Conservation (phyloP, 2,329 filamentous ascomycete genomes). For the Cytospora schulzeri region DNA sequence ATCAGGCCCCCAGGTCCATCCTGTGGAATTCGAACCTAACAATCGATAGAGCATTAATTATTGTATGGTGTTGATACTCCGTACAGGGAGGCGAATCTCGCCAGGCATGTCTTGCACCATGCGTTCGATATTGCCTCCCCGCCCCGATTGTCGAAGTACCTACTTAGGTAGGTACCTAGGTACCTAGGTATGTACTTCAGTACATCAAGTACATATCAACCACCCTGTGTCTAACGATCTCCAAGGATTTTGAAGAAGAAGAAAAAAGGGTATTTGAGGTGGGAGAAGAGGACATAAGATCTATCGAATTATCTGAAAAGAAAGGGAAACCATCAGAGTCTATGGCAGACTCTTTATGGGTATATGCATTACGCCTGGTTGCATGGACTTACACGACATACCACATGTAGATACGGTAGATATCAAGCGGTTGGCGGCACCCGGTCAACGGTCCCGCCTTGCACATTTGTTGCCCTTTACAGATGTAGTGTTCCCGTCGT, state of each 20-base stretch:
- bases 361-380: background rate
- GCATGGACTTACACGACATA: background rate
- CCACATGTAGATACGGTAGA: too few species aligned
- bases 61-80: background rate
- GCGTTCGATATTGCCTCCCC: background rate
- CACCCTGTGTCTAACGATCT: too few species aligned
- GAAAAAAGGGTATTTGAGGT: too few species aligned
- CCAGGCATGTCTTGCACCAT: background rate
- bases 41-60: background rate
- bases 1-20: too few species aligned
- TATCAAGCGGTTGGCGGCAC: conserved; percentile 10
- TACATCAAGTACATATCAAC: too few species aligned
- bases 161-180: too few species aligned
- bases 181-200: too few species aligned
- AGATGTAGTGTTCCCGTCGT: background rate
- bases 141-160: background rate
- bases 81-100: too few species aligned
- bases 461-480: background rate
- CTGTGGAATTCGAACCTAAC: too few species aligned
- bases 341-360: background rate
- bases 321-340: background rate
- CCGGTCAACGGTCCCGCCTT: conserved; percentile 13
- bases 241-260: too few species aligned
- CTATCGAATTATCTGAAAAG: background rate
- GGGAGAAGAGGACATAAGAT: too few species aligned